Evolutionary conservation across 306 rosid species (phyloP), one percentile per base, ranked within the genome.

Genomic region (Dalbergia cochinchinensis): DNA sequence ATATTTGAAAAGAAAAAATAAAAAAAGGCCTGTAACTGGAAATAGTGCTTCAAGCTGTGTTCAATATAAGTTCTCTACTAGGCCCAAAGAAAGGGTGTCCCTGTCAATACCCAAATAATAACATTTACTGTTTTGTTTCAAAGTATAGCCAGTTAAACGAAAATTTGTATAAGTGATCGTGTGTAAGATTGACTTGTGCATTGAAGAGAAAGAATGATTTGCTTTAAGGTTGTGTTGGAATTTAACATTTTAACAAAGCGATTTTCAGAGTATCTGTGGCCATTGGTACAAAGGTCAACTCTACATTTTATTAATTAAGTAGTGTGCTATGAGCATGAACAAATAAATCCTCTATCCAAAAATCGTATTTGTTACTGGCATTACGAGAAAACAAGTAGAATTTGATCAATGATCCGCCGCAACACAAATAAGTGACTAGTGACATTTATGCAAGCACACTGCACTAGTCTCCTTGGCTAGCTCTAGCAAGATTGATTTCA

Each of bases 41-140:
- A 57, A 85, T 72, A 71, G 88, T 66, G 85, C 87, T 76, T 53
- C 83, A 73, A 78, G 74, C 69, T 84, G 83, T 74, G 81, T 83
- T 82, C 41, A 60, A 74, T 84, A 88, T 76, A 73, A 83, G 66
- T 84, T 69, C 79, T 71, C 73, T 57, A 44, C 74, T 59, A 15
- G 57, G 44, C 78, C 44, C 67, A 35, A 47, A 77, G 77, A 33
- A 85, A 70, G 42, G 76, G 65, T 78, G 76, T 65, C 62, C 77
- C 78, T 80, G 78, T 76, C 69, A 51, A 82, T 65, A 60, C 80
- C 67, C 68, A 70, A 85, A 82, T 70, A 58, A 81, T 33, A 69
- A 74, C 68, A 14, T 57, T 57, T 80, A 64, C 77, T 65, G 66
- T 58, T 62, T 80, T 67, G 54, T n/a, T 73, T 16, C 34, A 15